Percentiles rank a stretch among this genome's conserved stretches.
Conservation (phyloP, 352 stramenopile species). For the Pythium monospermum region DNA sequence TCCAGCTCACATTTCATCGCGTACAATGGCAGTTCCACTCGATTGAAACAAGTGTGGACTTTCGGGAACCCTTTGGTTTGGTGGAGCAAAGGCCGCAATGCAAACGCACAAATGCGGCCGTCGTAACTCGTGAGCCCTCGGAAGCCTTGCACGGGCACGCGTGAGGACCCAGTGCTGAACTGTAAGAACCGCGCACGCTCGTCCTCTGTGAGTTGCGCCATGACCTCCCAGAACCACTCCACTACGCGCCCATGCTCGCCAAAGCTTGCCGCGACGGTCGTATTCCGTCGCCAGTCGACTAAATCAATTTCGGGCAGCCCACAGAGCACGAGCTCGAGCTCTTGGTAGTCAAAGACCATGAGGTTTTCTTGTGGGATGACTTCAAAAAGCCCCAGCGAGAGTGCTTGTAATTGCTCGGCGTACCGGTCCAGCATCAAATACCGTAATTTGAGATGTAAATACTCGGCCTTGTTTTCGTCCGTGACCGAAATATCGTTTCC, state of each 20-base stretch:
- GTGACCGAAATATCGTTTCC: constrained; percentile 81
- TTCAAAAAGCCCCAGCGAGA: constrained; percentile 93
- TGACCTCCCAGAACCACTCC: constrained; percentile 76
- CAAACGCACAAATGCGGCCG: constrained; percentile 72
- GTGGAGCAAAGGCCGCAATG: constrained; percentile 46
- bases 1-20: constrained; percentile 88
- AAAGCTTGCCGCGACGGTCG: constrained; percentile 46
- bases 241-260: constrained; percentile 40
- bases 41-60: constrained; percentile 85
- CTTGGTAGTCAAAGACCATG: constrained; percentile 98
- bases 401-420: constrained; percentile 84
- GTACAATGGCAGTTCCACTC: constrained; percentile 77
- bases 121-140: constrained; percentile 79
- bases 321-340: constrained; percentile 89
- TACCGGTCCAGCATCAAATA: constrained; percentile 95
- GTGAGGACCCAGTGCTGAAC: constrained; percentile 81
- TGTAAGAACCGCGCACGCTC: constrained; percentile 80
- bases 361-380: constrained; percentile 95
- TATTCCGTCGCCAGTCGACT: constrained; percentile 84
- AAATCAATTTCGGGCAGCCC: constrained; percentile 87
- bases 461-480: constrained; percentile 95
- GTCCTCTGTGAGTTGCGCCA: constrained; percentile 52
- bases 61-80: constrained; percentile 66
- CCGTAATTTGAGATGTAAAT: constrained; percentile 90
- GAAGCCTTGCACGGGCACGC: constrained; percentile 84